Evolutionary conservation across 2,329 filamentous ascomycete genomes (phyloP), one percentile per base, ranked within the genome.

Genomic region (Periconia sp.): DNA sequence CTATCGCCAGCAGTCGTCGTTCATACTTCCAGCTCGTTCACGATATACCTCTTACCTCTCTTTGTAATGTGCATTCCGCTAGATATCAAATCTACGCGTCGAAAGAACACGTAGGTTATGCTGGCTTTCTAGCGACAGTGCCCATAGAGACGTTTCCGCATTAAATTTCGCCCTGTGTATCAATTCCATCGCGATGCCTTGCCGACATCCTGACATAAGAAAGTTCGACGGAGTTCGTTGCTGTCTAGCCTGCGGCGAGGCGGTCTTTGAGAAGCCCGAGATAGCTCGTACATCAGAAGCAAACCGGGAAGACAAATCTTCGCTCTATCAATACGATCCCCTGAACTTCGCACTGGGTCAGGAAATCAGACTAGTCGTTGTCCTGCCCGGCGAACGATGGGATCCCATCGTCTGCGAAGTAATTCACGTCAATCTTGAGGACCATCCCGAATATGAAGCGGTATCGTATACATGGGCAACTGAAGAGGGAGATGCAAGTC

Each of bases 401-500:
- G 40, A 50, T 6, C 28, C 40, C 4, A 19, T 59, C 23, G 3
- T 5, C 5, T 55, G 52, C 30, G 42, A 55, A 3, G 44, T 59
- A 11, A 12, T 36, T 2, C 43, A 42, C n/a, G 48, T 48, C 9
- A 51, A 57, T 24, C 40, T 59, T 1, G 22, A 38, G 1, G 53
- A 60, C 15, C 22, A 43, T 1, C 58, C 50, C 8, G 25, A 18
- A 13, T 62, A 53, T 15, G 55, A 57, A 41, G 55, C 58, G 4
- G 16, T 57, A 2, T 62, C 57, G 1, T 60, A 61, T 17, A 60
- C 50, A 2, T 61, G 56, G 54, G 52, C 43, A 2, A 39, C 38
- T 9, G 15, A 22, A 3, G 8, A 33, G 1, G 48, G 54, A n/a
- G 28, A 49, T 24, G n/a, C 12, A 4, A 28, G 34, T 1, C 13